Conservation (phyloP, 805 yeast species). For the Schwanniomyces occidentalis region DNA sequence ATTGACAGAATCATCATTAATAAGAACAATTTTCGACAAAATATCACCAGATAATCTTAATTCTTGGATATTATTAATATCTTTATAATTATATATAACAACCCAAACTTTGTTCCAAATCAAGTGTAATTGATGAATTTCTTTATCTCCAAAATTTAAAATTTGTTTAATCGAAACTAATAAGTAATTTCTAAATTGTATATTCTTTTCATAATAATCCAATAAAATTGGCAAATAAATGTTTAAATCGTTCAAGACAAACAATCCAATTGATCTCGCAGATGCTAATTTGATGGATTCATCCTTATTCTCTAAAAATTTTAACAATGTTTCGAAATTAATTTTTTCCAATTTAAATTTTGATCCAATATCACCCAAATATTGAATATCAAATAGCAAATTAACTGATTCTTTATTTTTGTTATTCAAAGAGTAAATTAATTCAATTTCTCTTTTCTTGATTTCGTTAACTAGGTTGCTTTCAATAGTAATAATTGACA, state of each 20-base stretch:
- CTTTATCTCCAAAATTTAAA: conserved; percentile 14
- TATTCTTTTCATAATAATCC: conserved; percentile 13
- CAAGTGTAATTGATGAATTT: conserved; percentile 16
- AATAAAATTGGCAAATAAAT: conserved; percentile 42
- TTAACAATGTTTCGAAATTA: conserved; percentile 36
- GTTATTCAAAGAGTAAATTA: conserved; percentile 35
- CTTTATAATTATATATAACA: conserved; percentile 6
- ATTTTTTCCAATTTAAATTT: conserved; percentile 28
- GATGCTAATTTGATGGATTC: conserved; percentile 43
- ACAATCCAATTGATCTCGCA: conserved; percentile 53
- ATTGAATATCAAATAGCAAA: conserved; percentile 38
- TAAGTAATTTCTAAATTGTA: conserved; percentile 10
- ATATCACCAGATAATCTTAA: conserved; percentile 39
- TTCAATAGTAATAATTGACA: conserved; percentile 28
- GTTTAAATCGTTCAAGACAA: conserved; percentile 40
- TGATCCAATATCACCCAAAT: conserved; percentile 50
- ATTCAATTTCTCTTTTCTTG: conserved; percentile 24
- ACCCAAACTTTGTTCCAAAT: conserved; percentile 26
- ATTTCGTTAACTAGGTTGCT: conserved; percentile 20
- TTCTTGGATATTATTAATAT: conserved; percentile 11
- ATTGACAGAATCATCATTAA: conserved; percentile 13
- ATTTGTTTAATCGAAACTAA: conserved; percentile 22
- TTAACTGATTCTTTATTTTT: conserved; percentile 23
- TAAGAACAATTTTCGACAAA: conserved; percentile 25
- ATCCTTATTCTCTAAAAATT: conserved; percentile 31